Evolutionary conservation across 352 stramenopile species (phyloP).

Genomic region (Phytophthora megakarya): DNA sequence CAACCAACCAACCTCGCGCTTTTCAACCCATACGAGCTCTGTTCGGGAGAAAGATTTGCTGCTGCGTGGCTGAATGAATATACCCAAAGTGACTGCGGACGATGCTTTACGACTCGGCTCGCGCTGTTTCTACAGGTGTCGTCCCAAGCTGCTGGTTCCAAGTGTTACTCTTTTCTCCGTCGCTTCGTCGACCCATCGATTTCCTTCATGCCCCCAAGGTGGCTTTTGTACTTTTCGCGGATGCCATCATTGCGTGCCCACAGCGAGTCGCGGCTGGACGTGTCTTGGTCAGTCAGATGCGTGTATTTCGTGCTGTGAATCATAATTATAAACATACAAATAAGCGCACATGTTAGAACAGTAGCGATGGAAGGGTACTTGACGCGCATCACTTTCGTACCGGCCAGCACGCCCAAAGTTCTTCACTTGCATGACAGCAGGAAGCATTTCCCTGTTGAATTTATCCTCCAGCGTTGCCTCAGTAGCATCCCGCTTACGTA

Average conservation of each 20-base stretch:
- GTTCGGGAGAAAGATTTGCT: conserved; percentile 37
- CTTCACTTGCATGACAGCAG: conserved; percentile 97
- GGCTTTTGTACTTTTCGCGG: conserved; percentile 79
- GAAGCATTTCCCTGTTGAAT: conserved; percentile 94
- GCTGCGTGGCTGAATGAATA: conserved; percentile 47
- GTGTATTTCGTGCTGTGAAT: conserved; percentile 95
- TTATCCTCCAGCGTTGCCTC: conserved; percentile 93
- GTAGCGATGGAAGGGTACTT: background rate
- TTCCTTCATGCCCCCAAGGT: conserved; percentile 75
- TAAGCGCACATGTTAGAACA: conserved; percentile 15
- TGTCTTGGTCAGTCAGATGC: conserved; percentile 98
- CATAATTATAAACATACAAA: conserved; percentile 27
- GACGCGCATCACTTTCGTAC: conserved; percentile 43
- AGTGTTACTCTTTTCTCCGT: conserved; percentile 68
- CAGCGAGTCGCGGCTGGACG: conserved; percentile 79
- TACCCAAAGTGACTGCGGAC: conserved; percentile 43
- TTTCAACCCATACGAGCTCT: conserved; percentile 36
- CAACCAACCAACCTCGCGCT: conserved; percentile 38
- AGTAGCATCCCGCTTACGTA: conserved; percentile 90
- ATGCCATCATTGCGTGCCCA: conserved; percentile 83
- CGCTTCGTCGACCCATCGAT: conserved; percentile 61
- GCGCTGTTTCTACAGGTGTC: conserved; percentile 43
- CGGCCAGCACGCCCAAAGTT: conserved; percentile 97
- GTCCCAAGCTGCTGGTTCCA: conserved; percentile 37
- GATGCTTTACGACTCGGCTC: conserved; percentile 46